phyloP scores from a whole-genome alignment of 179 eudicot species.

The Gypsophila paniculata region DNA sequence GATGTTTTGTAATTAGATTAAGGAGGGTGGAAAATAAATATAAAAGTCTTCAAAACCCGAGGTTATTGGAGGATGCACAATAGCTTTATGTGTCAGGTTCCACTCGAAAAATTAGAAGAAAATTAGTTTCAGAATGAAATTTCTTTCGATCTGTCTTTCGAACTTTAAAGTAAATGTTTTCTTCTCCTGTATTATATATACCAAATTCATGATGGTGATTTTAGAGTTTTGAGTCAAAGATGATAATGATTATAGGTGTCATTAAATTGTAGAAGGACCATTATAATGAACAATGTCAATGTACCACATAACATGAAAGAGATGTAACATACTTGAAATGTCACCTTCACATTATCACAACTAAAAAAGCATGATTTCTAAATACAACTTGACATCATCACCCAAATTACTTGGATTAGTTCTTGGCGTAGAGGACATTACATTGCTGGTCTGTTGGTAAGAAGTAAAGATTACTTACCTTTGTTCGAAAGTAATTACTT shows the following conservation, averaged over 20 bases:
- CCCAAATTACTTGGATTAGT: background rate
- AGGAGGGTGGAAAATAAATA: too few species aligned
- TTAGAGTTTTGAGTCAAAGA: background rate
- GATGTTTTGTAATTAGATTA: too few species aligned
- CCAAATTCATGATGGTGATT: background rate
- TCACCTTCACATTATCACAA: conserved; percentile 12
- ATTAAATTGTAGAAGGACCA: background rate
- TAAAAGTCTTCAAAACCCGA: too few species aligned
- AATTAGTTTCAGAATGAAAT: too few species aligned
- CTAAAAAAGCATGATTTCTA: background rate
- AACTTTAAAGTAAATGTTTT: too few species aligned
- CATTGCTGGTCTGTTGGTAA: conserved; percentile 4
- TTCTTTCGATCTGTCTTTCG: too few species aligned
- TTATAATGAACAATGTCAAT: background rate
- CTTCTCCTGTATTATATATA: too few species aligned
- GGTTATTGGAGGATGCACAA: too few species aligned
- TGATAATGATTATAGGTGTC: background rate
- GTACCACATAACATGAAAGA: conserved; percentile 4
- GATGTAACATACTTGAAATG: conserved; percentile 9
- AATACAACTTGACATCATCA: background rate
- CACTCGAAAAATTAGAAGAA: too few species aligned
- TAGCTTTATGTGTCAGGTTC: too few species aligned
- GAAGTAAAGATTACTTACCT: conserved; percentile 11
- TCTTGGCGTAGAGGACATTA: background rate
- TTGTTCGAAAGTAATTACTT: conserved; percentile 6